phyloP scores from a whole-genome alignment of 2,329 filamentous ascomycete species.

The Xylaria sp. region DNA sequence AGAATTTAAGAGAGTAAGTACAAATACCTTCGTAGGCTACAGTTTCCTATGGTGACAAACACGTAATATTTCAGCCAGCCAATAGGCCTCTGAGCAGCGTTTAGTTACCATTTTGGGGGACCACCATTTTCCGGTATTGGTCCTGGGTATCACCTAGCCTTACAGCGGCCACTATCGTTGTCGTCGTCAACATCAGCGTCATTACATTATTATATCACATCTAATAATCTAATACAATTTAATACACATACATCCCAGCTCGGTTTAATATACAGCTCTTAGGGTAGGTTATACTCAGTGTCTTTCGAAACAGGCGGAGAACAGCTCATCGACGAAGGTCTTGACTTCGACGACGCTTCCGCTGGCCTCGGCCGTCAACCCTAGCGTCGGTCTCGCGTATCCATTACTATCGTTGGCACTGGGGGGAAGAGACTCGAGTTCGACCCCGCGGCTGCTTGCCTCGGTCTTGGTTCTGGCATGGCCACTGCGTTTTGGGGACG shows the following conservation, averaged over 20 bases:
- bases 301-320: constrained; percentile 44
- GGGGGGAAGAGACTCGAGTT: constrained; percentile 36
- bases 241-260: background rate
- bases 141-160: background rate
- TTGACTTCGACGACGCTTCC: constrained; percentile 50
- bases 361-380: constrained; percentile 50
- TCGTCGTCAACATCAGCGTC: background rate
- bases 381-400: constrained; percentile 37
- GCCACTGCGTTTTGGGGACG: background rate
- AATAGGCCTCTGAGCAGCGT: no score
- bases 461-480: constrained; percentile 12
- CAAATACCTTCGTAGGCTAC: no score
- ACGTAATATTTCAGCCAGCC: no score
- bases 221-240: background rate
- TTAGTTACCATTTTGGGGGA: no score
- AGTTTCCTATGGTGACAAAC: no score
- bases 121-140: no score
- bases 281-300: constrained; percentile 25
- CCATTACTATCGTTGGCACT: constrained; percentile 16
- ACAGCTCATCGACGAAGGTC: constrained; percentile 50
- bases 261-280: background rate
- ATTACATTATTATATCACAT: constrained; percentile 3
- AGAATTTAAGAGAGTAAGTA: no score
- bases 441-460: background rate
- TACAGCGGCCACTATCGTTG: background rate